phyloP scores from a whole-genome alignment of 371 early-diverging fungal species.

The Actinomucor elegans region DNA sequence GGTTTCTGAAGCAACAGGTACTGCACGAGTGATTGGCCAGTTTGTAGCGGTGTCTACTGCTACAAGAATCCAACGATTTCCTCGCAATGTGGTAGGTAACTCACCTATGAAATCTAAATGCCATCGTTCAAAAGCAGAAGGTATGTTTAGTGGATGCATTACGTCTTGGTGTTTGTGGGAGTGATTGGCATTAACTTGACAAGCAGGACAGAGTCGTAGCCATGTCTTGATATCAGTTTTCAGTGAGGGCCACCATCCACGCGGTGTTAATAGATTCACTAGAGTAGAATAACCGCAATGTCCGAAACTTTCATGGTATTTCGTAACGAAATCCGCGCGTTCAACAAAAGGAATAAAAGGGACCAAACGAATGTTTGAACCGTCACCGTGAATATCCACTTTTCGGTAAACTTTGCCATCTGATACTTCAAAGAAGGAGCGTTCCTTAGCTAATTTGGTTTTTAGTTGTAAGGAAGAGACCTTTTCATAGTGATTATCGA shows the following conservation, averaged over 20 bases:
- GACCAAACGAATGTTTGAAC: too few relatives aligned
- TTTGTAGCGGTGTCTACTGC: too few relatives aligned
- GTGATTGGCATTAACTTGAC: constrained; percentile 18
- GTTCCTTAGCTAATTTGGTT: too few relatives aligned
- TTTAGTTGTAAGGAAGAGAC: too few relatives aligned
- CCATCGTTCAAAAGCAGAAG: constrained; percentile 20
- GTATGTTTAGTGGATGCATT: constrained; percentile 17
- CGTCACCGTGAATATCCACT: background rate
- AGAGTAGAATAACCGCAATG: constrained; percentile 14
- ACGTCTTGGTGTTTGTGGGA: constrained; percentile 1
- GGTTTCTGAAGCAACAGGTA: constrained; percentile 30
- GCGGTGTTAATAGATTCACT: constrained; percentile 10
- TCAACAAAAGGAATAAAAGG: background rate
- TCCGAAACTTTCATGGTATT: constrained; percentile 18
- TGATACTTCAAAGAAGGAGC: background rate
- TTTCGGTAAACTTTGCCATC: background rate
- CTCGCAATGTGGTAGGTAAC: constrained; percentile 9
- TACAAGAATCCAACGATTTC: constrained; percentile 31
- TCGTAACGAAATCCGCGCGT: constrained; percentile 20
- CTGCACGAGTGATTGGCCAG: constrained; percentile 38
- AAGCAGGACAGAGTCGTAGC: constrained; percentile 18
- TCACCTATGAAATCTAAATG: too few relatives aligned
- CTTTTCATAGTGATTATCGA: too few relatives aligned
- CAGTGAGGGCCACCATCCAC: constrained; percentile 37
- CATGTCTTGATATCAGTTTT: constrained; percentile 6